Percentiles rank a stretch among this genome's conserved stretches.
These are phyloP conservation scores for Tuber aestivum DNA, from an alignment of 495 filamentous ascomycete species.

Conservation along the genomic window DNA sequence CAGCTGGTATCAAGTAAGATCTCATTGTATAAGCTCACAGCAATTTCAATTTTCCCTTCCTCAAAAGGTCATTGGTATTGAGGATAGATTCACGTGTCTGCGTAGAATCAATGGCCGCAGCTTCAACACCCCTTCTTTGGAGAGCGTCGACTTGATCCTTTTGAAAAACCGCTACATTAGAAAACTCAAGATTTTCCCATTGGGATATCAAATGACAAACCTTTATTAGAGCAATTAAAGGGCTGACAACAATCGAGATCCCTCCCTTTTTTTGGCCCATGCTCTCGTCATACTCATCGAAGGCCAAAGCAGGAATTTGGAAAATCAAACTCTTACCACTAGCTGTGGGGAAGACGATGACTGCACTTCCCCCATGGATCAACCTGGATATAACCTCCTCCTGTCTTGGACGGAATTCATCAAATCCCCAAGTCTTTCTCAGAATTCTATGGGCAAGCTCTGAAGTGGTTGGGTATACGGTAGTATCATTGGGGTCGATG, in stretches of 20 bases:
- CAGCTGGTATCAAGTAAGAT: not conserved
- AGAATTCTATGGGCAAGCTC: constrained; percentile 43
- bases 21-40: constrained; percentile 43
- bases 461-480: constrained; percentile 16
- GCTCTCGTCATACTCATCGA: constrained; percentile 48
- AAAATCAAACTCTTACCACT: constrained; percentile 57
- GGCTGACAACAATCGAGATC: constrained; percentile 53
- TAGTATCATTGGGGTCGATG: not conserved
- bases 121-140: constrained; percentile 47
- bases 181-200: not conserved
- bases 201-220: constrained; percentile 7
- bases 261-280: constrained; percentile 30
- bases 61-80: constrained; percentile 47
- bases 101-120: constrained; percentile 53
- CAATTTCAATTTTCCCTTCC: constrained; percentile 48
- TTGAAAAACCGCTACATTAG: not conserved
- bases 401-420: constrained; percentile 52
- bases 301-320: constrained; percentile 54
- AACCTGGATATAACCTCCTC: constrained; percentile 50
- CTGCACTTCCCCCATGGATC: constrained; percentile 49
- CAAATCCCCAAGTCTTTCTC: constrained; percentile 48
- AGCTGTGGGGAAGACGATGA: constrained; percentile 57
- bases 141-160: constrained; percentile 54
- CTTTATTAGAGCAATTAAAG: constrained; percentile 56
- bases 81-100: constrained; percentile 48